Evolutionary conservation across 371 early-diverging fungal genomes (phyloP), one percentile per base, ranked within the genome.

Genomic region (Polyrhizophydium stewartii): DNA sequence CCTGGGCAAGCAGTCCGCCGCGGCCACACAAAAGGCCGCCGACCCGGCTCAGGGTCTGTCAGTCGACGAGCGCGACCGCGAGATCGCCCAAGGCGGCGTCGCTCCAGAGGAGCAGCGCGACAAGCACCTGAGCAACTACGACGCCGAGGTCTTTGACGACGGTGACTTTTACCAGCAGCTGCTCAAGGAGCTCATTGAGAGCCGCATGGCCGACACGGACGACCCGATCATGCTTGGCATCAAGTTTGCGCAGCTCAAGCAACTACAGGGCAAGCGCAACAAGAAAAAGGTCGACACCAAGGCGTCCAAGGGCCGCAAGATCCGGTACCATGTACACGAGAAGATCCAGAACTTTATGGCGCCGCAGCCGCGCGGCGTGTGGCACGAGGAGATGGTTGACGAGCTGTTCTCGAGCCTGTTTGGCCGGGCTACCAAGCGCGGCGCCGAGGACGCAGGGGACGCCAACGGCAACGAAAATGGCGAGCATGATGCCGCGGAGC

Each of bases 321-420:
- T 97, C 46, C 63, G 75, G 24, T 96, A 91, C 70, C 89, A 94
- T 64, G 90, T 92, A 5, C 94, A 94, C 70, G 96, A 94, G 64
- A 96, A 95, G 66, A 71, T 97, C 24, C 89, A 89, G 68, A 92
- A 91, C 70, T 97, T 94, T 72, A 97, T 97, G 96, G 91, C 91
- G 7, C 93, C 97, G 35, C 79, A 90, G 58, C 92, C 93, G 28
- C 66, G 82, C 27, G 91, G 90, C 21, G 78, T 84, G 6, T 96
- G 96, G 96, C 93, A 92, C 68, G 93, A 92, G 46, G 85, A 85
- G 58, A 94, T 91, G 92, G 76, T 85, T 1, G 89, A 91, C 45
- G 95, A 96, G 74, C 78, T 96, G 27, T 94, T 90, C 64, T 72
- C 86, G 1, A 86, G 88, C 19, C 72, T 96, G 62, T 82, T 96